Evolutionary conservation across 2,329 filamentous ascomycete species (phyloP).

Genomic region (Trichoderma sp.): DNA sequence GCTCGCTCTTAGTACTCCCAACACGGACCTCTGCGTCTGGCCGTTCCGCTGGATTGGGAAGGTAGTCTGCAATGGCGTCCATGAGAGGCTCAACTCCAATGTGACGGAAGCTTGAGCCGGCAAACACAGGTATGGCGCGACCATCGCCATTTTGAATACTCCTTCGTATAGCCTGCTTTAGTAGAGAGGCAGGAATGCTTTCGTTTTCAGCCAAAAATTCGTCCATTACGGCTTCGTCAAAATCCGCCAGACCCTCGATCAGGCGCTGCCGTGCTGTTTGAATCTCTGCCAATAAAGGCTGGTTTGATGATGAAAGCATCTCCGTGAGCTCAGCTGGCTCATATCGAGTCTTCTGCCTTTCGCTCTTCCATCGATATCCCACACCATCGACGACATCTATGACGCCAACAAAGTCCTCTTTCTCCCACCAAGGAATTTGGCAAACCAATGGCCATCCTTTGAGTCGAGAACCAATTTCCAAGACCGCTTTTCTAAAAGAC

Average conservation of each 20-base stretch:
- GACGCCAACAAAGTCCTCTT: constrained; percentile 77
- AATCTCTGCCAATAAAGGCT: constrained; percentile 66
- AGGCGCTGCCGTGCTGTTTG: constrained; percentile 74
- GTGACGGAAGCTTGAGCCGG: constrained; percentile 89
- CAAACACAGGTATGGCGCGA: constrained; percentile 80
- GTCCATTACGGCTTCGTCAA: constrained; percentile 85
- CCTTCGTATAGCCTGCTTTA: constrained; percentile 73
- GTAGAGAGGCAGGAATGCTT: constrained; percentile 67
- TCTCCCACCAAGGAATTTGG: constrained; percentile 93
- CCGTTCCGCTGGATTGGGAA: constrained; percentile 79
- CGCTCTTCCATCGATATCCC: constrained; percentile 69
- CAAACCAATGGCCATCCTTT: constrained; percentile 87
- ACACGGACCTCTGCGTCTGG: constrained; percentile 77
- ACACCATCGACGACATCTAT: constrained; percentile 78
- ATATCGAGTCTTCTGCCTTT: constrained; percentile 43
- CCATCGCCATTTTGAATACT: constrained; percentile 70
- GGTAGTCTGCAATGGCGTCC: constrained; percentile 82
- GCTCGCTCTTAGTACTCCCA: constrained; percentile 50
- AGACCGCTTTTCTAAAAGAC: constrained; percentile 79
- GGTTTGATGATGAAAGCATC: constrained; percentile 47
- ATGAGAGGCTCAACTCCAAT: constrained; percentile 91
- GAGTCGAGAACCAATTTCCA: constrained; percentile 78
- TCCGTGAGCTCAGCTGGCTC: constrained; percentile 35
- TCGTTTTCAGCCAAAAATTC: constrained; percentile 77
- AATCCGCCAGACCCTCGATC: constrained; percentile 81